Evolutionary conservation across 2,329 filamentous ascomycete species (phyloP), one percentile per base, ranked within the genome.

Genomic region (Colletotrichum melonis): DNA sequence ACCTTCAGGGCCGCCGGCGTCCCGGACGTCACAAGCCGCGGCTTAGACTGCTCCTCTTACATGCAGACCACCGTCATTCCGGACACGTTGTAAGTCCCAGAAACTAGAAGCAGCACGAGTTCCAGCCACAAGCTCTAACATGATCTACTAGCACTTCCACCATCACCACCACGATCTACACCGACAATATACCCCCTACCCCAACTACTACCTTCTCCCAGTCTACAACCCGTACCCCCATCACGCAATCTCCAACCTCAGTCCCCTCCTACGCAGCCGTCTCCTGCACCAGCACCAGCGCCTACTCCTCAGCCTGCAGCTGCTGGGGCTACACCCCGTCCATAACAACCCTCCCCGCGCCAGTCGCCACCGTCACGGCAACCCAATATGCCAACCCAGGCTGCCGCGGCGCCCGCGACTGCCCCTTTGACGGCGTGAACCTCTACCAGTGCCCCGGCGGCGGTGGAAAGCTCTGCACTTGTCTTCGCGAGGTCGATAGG

Each of bases 251-350:
- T 4, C 42, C 42, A 3, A 49, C 42, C 8, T 7, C 42, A n/a
- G 42, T 49, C 42, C 42, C 42, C 19, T 49, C 42, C 3, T 49
- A 49, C 19, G 42, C 8, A 9, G 73, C 84, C 60, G 84, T 84
- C 54, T 76, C 79, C 62, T 87, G 85, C 78, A 84, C 84, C 64
- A n/a, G 35, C 8, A 2, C 49, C 12, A 71, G 77, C 38, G 76
- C 76, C 46, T 86, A 84, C 79, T 78, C 83, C 49, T 83, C 83
- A 42, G 84, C 82, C 63, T 86, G 84, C 82, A 80, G 79, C 71
- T 86, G 85, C 82, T 86, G 81, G 79, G 83, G 82, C 63, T 80
- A 86, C 76, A 84, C 82, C 28, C 78, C 79, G 30, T 72, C 77
- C 16, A 78, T 81, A 42, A 81, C 78, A 60, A 85, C 84, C 8